Evolutionary conservation across 176 grass and related monocot species (phyloP).

Genomic region (Aegilops umbellulata): DNA sequence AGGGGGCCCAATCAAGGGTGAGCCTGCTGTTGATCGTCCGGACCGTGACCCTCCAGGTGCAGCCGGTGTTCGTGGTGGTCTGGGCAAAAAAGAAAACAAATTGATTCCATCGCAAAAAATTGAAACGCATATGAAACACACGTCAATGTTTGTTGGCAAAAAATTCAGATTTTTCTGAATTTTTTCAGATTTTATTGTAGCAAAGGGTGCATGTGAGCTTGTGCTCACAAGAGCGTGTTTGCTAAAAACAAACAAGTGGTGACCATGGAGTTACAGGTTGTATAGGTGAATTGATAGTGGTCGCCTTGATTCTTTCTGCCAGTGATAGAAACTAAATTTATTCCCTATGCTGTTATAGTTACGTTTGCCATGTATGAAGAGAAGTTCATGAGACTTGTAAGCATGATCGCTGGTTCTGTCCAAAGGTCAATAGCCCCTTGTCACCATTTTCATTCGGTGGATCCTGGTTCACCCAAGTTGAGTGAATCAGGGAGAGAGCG

Average conservation of each 20-base stretch:
- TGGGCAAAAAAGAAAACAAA: too few species aligned
- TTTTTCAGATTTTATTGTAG: too few species aligned
- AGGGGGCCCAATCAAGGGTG: too few species aligned
- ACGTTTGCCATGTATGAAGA: not conserved
- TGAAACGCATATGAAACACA: too few species aligned
- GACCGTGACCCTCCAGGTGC: too few species aligned
- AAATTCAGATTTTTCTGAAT: too few species aligned
- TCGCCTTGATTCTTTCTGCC: not conserved
- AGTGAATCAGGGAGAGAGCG: not conserved
- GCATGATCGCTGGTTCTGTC: not conserved
- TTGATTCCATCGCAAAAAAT: too few species aligned
- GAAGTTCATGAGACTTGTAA: not conserved
- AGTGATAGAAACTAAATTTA: not conserved
- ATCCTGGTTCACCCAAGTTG: not conserved
- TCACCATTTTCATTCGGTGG: not conserved
- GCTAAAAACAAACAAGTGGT: not conserved
- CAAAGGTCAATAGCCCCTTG: not conserved
- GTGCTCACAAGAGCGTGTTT: too few species aligned
- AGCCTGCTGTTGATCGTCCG: too few species aligned
- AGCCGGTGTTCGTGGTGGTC: too few species aligned
- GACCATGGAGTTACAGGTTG: not conserved
- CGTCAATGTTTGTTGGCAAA: too few species aligned
- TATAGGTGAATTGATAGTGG: not conserved
- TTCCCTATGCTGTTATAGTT: not conserved
- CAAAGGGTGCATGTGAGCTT: too few species aligned